A percentile compares a stretch with the other conserved stretches of the same genome.
phyloP scores from a whole-genome alignment of 805 yeast species.

The Lachancea sp. region DNA sequence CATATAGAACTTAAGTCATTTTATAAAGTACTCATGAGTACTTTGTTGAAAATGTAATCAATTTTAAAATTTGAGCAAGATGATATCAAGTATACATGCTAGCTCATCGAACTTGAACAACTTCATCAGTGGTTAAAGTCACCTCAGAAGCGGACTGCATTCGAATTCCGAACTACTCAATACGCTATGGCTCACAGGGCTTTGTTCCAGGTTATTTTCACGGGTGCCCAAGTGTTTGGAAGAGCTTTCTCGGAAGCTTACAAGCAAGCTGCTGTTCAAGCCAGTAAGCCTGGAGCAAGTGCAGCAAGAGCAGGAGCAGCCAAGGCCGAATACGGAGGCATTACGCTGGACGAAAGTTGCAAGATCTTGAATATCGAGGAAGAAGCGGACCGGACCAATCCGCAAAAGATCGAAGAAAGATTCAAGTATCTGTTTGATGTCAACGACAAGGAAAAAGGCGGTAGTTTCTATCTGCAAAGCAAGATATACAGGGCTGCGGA shows the following conservation, averaged over 20 bases:
- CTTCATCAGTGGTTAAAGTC: no score
- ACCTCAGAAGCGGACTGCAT: no score
- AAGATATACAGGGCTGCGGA: constrained; percentile 95
- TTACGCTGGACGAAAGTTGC: constrained; percentile 82
- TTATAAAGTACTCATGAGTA: not conserved
- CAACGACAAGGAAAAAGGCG: constrained; percentile 92
- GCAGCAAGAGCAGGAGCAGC: constrained; percentile 37
- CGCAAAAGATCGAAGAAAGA: constrained; percentile 59
- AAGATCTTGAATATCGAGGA: constrained; percentile 80
- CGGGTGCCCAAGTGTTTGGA: constrained; percentile 95
- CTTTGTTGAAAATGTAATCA: not conserved
- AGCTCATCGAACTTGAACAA: no score
- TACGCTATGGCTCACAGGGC: constrained; percentile 75
- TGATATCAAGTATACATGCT: not conserved
- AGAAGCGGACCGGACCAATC: constrained; percentile 39
- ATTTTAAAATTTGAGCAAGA: not conserved
- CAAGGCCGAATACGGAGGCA: constrained; percentile 55
- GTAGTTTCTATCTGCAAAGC: constrained; percentile 86
- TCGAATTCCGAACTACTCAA: not conserved
- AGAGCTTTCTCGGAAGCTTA: constrained; percentile 96
- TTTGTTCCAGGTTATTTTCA: constrained; percentile 78
- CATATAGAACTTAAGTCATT: no score
- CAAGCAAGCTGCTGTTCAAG: constrained; percentile 90
- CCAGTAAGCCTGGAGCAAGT: constrained; percentile 63
- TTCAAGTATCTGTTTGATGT: constrained; percentile 80